Evolutionary conservation across 208 protist species (phyloP).

Genomic region (Leishmania tropica): DNA sequence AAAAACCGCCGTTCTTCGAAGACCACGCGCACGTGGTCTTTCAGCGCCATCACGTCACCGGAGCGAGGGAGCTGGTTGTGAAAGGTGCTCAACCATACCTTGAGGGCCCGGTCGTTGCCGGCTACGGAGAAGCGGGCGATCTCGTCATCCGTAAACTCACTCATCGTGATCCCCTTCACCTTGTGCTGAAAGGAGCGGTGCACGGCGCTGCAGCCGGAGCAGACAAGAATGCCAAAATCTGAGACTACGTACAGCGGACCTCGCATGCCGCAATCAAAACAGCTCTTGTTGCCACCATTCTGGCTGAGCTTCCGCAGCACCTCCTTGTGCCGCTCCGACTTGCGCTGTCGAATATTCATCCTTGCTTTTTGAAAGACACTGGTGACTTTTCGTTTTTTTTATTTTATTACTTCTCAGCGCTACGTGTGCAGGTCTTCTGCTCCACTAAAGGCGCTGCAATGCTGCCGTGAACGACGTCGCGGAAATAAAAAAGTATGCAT

Average conservation of each 20-base stretch:
- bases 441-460: neutral
- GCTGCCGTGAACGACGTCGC: neutral
- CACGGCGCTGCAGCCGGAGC: slow-evolving; percentile 76
- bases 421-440: neutral
- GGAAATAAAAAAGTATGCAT: too few relatives aligned
- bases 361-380: neutral
- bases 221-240: slow-evolving; percentile 79
- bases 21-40: slow-evolving; percentile 44
- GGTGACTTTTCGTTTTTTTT: neutral
- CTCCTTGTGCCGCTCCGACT: slow-evolving; percentile 66
- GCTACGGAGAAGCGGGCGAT: slow-evolving; percentile 46
- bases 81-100: slow-evolving; percentile 65
- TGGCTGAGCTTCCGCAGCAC: slow-evolving; percentile 61
- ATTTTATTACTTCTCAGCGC: neutral
- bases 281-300: slow-evolving; percentile 67
- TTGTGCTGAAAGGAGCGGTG: slow-evolving; percentile 88
- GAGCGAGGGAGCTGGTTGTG: slow-evolving; percentile 35
- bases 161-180: slow-evolving; percentile 89
- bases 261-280: slow-evolving; percentile 70
- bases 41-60: slow-evolving; percentile 46
- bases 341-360: slow-evolving; percentile 70
- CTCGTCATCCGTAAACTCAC: slow-evolving; percentile 81
- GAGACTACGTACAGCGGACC: slow-evolving; percentile 80
- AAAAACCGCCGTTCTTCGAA: slow-evolving; percentile 44
- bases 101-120: slow-evolving; percentile 71